Percentiles rank a stretch among this genome's conserved stretches.
Evolutionary conservation across 2,329 filamentous ascomycete genomes (phyloP).

Genomic region (Fusarium sp.): DNA sequence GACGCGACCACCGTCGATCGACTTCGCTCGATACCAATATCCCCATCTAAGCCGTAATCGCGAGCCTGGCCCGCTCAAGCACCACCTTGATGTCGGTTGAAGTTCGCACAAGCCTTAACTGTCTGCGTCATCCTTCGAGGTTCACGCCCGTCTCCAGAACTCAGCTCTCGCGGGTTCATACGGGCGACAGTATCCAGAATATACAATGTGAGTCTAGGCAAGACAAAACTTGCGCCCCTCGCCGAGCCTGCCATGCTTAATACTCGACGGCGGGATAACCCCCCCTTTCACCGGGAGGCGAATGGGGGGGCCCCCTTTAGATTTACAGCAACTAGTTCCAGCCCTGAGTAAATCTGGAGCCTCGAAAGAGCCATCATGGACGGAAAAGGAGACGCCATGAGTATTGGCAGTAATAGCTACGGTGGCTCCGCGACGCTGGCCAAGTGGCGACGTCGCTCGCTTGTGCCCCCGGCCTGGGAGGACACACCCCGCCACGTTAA

Average conservation of each 20-base stretch:
- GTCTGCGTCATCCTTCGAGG: constrained; percentile 70
- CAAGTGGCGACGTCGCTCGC: constrained; percentile 58
- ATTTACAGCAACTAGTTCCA: constrained; percentile 38
- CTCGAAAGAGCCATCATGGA: constrained; percentile 59
- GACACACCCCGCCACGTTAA: constrained; percentile 74
- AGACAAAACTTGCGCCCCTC: background rate
- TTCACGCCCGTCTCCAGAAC: constrained; percentile 72
- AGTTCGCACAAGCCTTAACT: constrained; percentile 69
- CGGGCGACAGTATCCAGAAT: constrained; percentile 71
- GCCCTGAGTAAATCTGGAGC: constrained; percentile 40
- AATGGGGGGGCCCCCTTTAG: constrained; percentile 36
- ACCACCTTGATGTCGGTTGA: constrained; percentile 74
- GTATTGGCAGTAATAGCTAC: constrained; percentile 21
- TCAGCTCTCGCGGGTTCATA: constrained; percentile 69
- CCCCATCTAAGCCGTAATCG: constrained; percentile 35
- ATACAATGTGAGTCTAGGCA: constrained; percentile 60
- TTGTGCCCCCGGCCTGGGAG: constrained; percentile 68
- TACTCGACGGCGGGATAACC: constrained; percentile 19
- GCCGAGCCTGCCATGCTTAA: constrained; percentile 43
- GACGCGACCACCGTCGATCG: constrained; percentile 8
- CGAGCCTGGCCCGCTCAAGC: constrained; percentile 52
- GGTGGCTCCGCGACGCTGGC: constrained; percentile 43
- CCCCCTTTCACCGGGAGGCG: constrained; percentile 31
- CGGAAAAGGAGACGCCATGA: constrained; percentile 52
- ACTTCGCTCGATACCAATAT: constrained; percentile 21